phyloP scores from a whole-genome alignment of 306 rosid species.

The Cicer bijugum region DNA sequence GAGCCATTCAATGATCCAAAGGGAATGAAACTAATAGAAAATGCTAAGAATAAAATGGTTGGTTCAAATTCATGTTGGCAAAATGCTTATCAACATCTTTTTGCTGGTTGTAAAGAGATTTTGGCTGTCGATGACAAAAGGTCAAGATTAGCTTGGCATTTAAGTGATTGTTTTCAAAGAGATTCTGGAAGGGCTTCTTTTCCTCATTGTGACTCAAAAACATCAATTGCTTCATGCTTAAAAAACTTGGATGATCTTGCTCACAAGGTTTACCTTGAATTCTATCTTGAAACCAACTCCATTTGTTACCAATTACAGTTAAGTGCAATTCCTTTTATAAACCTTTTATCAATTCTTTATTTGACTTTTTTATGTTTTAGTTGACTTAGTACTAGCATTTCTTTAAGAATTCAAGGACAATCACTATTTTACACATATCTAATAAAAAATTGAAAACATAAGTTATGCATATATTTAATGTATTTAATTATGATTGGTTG shows the following conservation, averaged over 20 bases:
- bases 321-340: conserved; percentile 43
- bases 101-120: conserved; percentile 75
- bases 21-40: conserved; percentile 56
- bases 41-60: conserved; percentile 61
- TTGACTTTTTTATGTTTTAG: no score
- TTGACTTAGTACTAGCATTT: no score
- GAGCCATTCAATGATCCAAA: conserved; percentile 61
- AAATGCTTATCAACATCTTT: conserved; percentile 66
- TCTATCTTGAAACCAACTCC: conserved; percentile 84
- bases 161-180: conserved; percentile 85
- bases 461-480: no score
- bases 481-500: no score
- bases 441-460: no score
- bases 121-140: conserved; percentile 66
- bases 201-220: conserved; percentile 63
- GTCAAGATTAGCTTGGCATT: conserved; percentile 86
- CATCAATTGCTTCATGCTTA: conserved; percentile 58
- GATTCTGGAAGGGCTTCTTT: conserved; percentile 74
- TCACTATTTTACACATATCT: no score
- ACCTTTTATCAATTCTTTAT: neutral
- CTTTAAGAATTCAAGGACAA: no score
- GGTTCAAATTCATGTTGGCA: conserved; percentile 72
- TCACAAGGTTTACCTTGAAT: conserved; percentile 74
- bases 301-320: conserved; percentile 89
- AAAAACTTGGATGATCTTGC: conserved; percentile 58